These are phyloP conservation scores for Chrysoporthe austroafricana DNA, from an alignment of 2,329 filamentous ascomycete genomes.

Conservation along the genomic window DNA sequence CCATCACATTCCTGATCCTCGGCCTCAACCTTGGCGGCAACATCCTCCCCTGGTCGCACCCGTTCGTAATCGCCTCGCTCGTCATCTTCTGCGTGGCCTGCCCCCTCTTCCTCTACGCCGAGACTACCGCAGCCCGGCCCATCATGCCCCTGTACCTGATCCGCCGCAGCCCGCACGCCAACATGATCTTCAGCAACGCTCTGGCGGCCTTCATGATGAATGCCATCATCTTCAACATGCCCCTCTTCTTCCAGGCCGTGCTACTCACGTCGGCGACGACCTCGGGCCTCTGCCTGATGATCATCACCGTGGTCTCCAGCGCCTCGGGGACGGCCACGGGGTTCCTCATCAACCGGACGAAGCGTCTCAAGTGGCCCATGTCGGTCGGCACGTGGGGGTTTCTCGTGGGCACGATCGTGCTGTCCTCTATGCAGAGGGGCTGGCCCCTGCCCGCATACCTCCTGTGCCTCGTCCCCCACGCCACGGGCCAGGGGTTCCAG, in stretches of 20 bases:
- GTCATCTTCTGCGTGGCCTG: conserved; percentile 51
- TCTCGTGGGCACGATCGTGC: conserved; percentile 54
- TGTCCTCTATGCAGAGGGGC: conserved; percentile 53
- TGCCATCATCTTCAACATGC: conserved; percentile 65
- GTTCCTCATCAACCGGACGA: conserved; percentile 63
- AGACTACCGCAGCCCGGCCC: conserved; percentile 54
- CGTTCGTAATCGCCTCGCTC: conserved; percentile 58
- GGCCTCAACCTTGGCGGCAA: conserved; percentile 68
- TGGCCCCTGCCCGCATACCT: conserved; percentile 59
- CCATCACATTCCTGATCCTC: conserved; percentile 62
- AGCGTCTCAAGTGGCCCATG: conserved; percentile 63
- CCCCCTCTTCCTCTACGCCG: conserved; percentile 56
- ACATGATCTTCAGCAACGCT: conserved; percentile 61
- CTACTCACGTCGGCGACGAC: conserved; percentile 70
- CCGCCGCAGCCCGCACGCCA: conserved; percentile 53
- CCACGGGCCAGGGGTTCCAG: conserved; percentile 65
- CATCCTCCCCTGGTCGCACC: conserved; percentile 63
- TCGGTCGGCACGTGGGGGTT: conserved; percentile 53
- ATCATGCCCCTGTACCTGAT: conserved; percentile 65
- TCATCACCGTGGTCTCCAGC: conserved; percentile 63
- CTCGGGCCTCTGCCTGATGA: conserved; percentile 73
- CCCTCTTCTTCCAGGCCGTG: conserved; percentile 77
- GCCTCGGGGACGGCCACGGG: conserved; percentile 60
- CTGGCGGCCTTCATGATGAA: conserved; percentile 56
- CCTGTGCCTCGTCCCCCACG: conserved; percentile 58